These are phyloP conservation scores for Mortierella hygrophila DNA, from an alignment of 192 early-diverging fungal genomes.

Conservation along the genomic window DNA sequence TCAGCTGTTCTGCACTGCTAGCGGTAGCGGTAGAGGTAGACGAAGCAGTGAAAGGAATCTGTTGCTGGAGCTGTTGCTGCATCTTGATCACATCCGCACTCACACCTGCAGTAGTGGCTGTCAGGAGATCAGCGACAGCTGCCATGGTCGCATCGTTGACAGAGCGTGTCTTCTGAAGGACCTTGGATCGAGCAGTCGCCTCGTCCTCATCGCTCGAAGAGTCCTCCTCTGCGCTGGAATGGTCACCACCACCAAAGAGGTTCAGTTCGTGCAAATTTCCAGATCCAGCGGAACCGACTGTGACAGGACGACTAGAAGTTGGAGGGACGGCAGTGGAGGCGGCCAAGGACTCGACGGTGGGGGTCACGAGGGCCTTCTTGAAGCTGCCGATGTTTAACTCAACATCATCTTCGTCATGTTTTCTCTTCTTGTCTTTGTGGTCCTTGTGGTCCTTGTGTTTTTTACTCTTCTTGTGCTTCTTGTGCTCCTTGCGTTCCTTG, in stretches of 20 bases:
- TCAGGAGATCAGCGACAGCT: neutral
- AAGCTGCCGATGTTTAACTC: constrained; percentile 18
- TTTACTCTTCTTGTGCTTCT: constrained; percentile 1
- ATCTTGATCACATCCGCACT: constrained; percentile 11
- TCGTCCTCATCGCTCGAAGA: constrained; percentile 25
- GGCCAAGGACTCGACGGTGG: neutral
- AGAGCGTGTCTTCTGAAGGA: neutral
- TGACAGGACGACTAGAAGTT: neutral
- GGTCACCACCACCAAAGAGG: neutral
- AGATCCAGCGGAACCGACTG: neutral
- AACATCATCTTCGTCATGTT: neutral
- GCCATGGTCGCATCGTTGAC: neutral
- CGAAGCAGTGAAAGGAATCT: neutral
- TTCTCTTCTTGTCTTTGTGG: neutral
- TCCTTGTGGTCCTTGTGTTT: neutral
- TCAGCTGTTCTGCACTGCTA: neutral
- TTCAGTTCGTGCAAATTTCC: neutral
- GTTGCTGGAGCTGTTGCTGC: constrained; percentile 2
- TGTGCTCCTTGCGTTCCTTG: neutral
- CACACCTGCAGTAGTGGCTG: neutral
- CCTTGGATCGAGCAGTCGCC: neutral
- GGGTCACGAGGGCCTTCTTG: constrained; percentile 34
- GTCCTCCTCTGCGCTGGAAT: constrained; percentile 13
- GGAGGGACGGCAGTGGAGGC: neutral
- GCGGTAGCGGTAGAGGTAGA: neutral